Conservation (phyloP, 2,329 filamentous ascomycete genomes). For the Curvularia hawaiiensis region DNA sequence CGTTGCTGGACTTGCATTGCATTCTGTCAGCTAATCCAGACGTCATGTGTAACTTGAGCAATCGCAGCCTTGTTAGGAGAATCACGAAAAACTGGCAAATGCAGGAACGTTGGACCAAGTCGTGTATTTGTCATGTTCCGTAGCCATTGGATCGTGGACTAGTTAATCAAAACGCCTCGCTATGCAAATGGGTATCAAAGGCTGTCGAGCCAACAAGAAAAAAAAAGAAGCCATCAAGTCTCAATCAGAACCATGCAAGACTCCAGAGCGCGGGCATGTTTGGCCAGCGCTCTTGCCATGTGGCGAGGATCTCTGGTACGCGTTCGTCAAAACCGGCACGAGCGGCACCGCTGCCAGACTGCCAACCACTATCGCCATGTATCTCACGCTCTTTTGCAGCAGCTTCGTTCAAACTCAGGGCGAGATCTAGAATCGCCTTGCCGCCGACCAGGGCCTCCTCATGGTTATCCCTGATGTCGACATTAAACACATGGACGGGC, state of each 20-base stretch:
- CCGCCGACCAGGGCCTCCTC: conserved; percentile 93
- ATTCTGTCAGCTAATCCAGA: not conserved
- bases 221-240: conserved; percentile 9
- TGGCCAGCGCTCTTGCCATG: conserved; percentile 96
- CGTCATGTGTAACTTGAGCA: conserved; percentile 6
- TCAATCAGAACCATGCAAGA: conserved; percentile 80
- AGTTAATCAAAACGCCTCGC: conserved; percentile 25
- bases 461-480: conserved; percentile 98
- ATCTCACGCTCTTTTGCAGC: conserved; percentile 76
- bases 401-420: conserved; percentile 79
- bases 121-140: conserved; percentile 2
- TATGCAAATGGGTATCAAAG: conserved; percentile 33
- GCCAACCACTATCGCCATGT: conserved; percentile 69
- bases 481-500: conserved; percentile 96
- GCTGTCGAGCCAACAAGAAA: conserved; percentile 6
- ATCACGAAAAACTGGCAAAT: not conserved
- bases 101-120: not conserved
- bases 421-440: conserved; percentile 88
- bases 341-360: conserved; percentile 62
- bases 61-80: not conserved
- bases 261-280: conserved; percentile 92
- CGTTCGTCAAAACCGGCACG: conserved; percentile 85
- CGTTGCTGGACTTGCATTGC: conserved; percentile 4
- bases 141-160: not conserved
- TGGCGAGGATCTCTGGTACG: conserved; percentile 87